Percentiles rank a stretch among this genome's conserved stretches.
phyloP scores from a whole-genome alignment of 2,329 filamentous ascomycete species.

The Botrytis fragariae region DNA sequence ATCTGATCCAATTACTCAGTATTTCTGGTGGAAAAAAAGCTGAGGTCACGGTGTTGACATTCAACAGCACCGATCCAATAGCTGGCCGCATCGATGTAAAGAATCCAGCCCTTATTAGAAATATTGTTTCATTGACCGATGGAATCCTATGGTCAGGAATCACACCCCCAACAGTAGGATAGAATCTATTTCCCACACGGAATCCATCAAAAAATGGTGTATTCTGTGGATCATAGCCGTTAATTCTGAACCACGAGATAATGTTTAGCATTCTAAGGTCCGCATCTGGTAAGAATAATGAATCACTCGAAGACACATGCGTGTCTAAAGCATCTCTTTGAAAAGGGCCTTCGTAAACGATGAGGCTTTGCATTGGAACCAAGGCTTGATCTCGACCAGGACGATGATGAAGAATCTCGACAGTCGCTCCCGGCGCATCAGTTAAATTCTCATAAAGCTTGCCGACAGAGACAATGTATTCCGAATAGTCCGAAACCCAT shows the following conservation, averaged over 20 bases:
- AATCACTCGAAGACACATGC: neutral
- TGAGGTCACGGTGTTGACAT: slow-evolving; percentile 23
- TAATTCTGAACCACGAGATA: slow-evolving; percentile 22
- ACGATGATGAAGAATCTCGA: neutral
- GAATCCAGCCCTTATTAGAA: slow-evolving; percentile 16
- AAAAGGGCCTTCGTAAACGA: neutral
- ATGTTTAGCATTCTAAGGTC: slow-evolving; percentile 22
- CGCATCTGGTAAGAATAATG: neutral
- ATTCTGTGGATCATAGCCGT: neutral
- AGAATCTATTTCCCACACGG: slow-evolving; percentile 23
- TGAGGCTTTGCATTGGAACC: neutral
- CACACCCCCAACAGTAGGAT: neutral
- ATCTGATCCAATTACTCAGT: slow-evolving; percentile 14
- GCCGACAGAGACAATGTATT: slow-evolving; percentile 15
- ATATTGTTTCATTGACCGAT: rapidly evolving
- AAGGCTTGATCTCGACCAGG: neutral
- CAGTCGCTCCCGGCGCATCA: neutral
- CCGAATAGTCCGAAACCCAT: slow-evolving; percentile 18
- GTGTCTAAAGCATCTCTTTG: neutral
- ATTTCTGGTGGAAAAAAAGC: slow-evolving; percentile 21
- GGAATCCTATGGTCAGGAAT: neutral
- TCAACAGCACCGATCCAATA: slow-evolving; percentile 20
- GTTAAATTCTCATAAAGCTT: neutral
- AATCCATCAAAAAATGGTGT: neutral
- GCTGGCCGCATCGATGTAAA: slow-evolving; percentile 25